These are phyloP conservation scores for Ceratocystis harringtonii DNA, from an alignment of 2,329 filamentous ascomycete genomes.

Conservation along the genomic window DNA sequence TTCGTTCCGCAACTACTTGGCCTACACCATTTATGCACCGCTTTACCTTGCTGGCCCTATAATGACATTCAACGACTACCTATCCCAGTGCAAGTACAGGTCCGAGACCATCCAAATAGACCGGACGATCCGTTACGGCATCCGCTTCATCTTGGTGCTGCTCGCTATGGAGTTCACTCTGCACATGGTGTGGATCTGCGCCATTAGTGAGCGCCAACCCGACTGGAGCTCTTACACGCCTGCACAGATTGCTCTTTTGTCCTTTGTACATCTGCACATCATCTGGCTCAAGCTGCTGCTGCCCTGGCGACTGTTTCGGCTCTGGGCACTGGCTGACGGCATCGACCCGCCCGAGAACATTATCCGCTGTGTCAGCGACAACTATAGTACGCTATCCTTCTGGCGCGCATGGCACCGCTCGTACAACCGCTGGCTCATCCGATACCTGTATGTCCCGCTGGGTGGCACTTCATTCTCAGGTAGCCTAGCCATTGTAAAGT, in stretches of 20 bases:
- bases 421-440: slow-evolving; percentile 86
- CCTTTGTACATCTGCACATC: slow-evolving; percentile 89
- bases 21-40: slow-evolving; percentile 80
- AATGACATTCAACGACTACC: slow-evolving; percentile 94
- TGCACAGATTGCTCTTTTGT: slow-evolving; percentile 75
- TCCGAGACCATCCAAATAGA: slow-evolving; percentile 52
- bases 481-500: slow-evolving; percentile 35
- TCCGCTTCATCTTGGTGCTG: slow-evolving; percentile 67
- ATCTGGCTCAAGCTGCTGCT: slow-evolving; percentile 97
- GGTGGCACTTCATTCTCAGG: slow-evolving; percentile 49
- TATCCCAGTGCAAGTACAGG: slow-evolving; percentile 66
- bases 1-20: slow-evolving; percentile 72
- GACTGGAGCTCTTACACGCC: slow-evolving; percentile 74
- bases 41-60: slow-evolving; percentile 89
- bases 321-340: slow-evolving; percentile 85
- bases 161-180: slow-evolving; percentile 82
- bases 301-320: slow-evolving; percentile 94
- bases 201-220: slow-evolving; percentile 69
- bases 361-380: slow-evolving; percentile 90
- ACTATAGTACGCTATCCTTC: slow-evolving; percentile 79
- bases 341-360: slow-evolving; percentile 97
- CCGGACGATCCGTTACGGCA: slow-evolving; percentile 64
- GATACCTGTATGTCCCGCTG: slow-evolving; percentile 86
- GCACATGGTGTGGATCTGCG: slow-evolving; percentile 86
- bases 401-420: slow-evolving; percentile 95